phyloP scores from a whole-genome alignment of 495 filamentous ascomycete species.

The Astrocystis sublimbata region DNA sequence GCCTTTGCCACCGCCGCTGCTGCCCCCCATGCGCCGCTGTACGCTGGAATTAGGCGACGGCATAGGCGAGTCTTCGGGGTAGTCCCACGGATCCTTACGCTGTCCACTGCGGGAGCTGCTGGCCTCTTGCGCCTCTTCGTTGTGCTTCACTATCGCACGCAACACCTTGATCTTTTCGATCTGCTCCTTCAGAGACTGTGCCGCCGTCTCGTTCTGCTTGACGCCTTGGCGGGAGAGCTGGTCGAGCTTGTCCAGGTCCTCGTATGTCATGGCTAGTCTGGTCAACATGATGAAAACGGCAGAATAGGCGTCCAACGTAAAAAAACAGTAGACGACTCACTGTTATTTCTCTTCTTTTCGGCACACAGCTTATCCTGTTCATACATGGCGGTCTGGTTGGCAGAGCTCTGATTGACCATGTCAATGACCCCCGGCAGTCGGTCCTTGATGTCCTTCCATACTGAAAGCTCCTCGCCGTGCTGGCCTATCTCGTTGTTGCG shows the following conservation, averaged over 20 bases:
- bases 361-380: slow-evolving; percentile 47
- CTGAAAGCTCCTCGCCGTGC: slow-evolving; percentile 48
- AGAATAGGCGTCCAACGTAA: slow-evolving; percentile 6
- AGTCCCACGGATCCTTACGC: slow-evolving; percentile 58
- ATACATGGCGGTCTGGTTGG: slow-evolving; percentile 38
- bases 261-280: slow-evolving; percentile 21
- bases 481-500: slow-evolving; percentile 47
- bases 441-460: slow-evolving; percentile 50
- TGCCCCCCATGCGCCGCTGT: slow-evolving; percentile 38
- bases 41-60: slow-evolving; percentile 57
- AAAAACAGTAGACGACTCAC: slow-evolving; percentile 20
- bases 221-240: slow-evolving; percentile 43
- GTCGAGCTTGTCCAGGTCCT: slow-evolving; percentile 42
- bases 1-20: slow-evolving; percentile 27
- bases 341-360: slow-evolving; percentile 38
- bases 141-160: slow-evolving; percentile 50
- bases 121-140: slow-evolving; percentile 61
- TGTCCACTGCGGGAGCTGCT: slow-evolving; percentile 34
- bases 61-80: slow-evolving; percentile 70
- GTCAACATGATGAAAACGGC: background rate
- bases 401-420: slow-evolving; percentile 44
- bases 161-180: slow-evolving; percentile 50
- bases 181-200: slow-evolving; percentile 37
- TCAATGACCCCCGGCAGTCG: slow-evolving; percentile 42
- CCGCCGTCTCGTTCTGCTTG: slow-evolving; percentile 40